These are phyloP conservation scores for Lepidium didymum DNA, from an alignment of 345 rosid species.

Conservation along the genomic window DNA sequence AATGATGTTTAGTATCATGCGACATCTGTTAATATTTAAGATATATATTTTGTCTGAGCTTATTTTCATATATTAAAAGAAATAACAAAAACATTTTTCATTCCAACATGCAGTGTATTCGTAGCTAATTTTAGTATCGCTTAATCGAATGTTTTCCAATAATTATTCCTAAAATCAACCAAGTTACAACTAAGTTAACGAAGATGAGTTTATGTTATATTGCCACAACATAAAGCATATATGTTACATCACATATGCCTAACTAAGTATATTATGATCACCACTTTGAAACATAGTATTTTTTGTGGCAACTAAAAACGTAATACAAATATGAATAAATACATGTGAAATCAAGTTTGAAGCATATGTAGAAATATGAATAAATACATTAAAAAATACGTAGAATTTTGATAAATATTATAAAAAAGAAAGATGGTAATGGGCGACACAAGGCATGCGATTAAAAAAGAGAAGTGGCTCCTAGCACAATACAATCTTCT, in stretches of 20 bases:
- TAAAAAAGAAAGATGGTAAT: conserved; percentile 13
- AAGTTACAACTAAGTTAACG: neutral
- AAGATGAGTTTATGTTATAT: neutral
- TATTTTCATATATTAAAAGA: neutral
- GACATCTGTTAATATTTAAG: neutral
- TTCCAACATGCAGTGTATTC: neutral
- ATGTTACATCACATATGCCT: neutral
- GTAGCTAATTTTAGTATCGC: neutral
- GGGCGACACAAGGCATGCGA: conserved; percentile 34
- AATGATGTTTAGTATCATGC: neutral
- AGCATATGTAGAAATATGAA: neutral
- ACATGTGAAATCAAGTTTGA: too few relatives aligned
- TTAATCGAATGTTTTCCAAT: neutral
- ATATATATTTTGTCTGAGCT: neutral
- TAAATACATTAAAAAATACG: neutral
- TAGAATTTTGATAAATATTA: neutral
- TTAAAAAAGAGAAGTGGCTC: conserved; percentile 28
- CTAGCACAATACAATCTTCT: conserved; percentile 33
- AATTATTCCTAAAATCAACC: neutral
- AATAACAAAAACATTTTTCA: neutral
- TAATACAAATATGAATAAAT: neutral
- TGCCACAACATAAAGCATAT: neutral
- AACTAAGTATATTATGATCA: neutral
- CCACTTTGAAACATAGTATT: neutral
- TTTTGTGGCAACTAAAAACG: neutral